Evolutionary conservation across 768 basidiomycete genomes (phyloP), one percentile per base, ranked within the genome.

Genomic region (Strobilomyces confusus): DNA sequence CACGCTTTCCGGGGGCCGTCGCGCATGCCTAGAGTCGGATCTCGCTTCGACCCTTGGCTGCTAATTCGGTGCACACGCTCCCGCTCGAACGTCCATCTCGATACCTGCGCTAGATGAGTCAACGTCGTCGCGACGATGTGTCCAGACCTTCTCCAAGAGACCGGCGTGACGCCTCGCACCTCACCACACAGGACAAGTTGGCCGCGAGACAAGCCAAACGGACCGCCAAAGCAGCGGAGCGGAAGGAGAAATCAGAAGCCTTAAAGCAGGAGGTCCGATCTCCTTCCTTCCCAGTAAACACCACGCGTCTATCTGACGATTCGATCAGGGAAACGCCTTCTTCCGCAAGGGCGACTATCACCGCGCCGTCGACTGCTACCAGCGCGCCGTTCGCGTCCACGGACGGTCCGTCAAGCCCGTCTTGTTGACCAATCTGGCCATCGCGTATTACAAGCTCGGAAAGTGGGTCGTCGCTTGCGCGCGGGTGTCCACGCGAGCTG

Each of bases 381-480:
- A n/a, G n/a, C n/a, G n/a, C n/a, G n/a, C n/a, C n/a, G n/a, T n/a
- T n/a, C n/a, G n/a, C n/a, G n/a, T n/a, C n/a, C 71, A 77, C 38
- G 73, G 76, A 0, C 61, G 61, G 0, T 45, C 52, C 3, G 46
- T 48, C 22, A 71, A 73, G 22, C 64, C 73, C 0, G 58, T 73
- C 2, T 73, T 73, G 49, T 61, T 76, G 23, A 58, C 71, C 17
- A 79, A 79, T 53, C 63, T 79, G 20, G 71, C 75, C 1, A 67
- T 69, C 20, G 72, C 75, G 1, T 73, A 74, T 51, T 60, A 79
- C 8, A 77, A 76, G 53, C 63, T 77, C 1, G 63, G 72, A 43
- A 72, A 70, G 71, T 69, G 51, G 44, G 68, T 56, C 32, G 4
- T 26, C 4, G 2, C 6, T 26, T 7, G 6, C 14, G 15, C 30